Conservation (phyloP, 2,329 filamentous ascomycete genomes). For the Venturia pyrina region DNA sequence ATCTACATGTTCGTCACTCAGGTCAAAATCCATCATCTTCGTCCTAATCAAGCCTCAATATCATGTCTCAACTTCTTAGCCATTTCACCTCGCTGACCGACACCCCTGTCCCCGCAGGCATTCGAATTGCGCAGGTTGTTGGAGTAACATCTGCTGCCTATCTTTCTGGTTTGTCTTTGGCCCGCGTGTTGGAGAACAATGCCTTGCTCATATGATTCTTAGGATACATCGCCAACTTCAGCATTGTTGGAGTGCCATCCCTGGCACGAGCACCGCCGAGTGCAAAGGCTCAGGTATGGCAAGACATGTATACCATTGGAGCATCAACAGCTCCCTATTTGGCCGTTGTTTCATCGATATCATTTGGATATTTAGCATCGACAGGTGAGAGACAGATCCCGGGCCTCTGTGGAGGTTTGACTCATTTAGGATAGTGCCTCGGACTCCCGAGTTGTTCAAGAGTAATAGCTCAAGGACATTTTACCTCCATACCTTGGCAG, state of each 20-base stretch:
- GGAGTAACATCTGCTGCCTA: constrained; percentile 8
- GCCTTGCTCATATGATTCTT: not conserved
- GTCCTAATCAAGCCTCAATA: not conserved
- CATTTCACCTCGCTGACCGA: not conserved
- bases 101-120: not conserved
- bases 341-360: constrained; percentile 2
- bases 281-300: not conserved
- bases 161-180: not conserved
- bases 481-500: constrained; percentile 11
- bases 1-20: not conserved
- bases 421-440: not conserved
- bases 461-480: not conserved
- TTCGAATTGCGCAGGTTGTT: constrained; percentile 6
- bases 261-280: not conserved
- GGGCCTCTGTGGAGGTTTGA: no score
- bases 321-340: not conserved
- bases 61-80: not conserved
- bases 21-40: not conserved
- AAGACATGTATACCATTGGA: constrained; percentile 5
- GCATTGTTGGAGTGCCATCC: not conserved
- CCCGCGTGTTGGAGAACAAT: not conserved
- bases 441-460: not conserved
- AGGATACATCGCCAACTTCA: not conserved
- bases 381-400: not conserved
- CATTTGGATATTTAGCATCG: constrained; percentile 8